phyloP scores from a whole-genome alignment of 768 basidiomycete species.

The Candolleomyces eurysporus region DNA sequence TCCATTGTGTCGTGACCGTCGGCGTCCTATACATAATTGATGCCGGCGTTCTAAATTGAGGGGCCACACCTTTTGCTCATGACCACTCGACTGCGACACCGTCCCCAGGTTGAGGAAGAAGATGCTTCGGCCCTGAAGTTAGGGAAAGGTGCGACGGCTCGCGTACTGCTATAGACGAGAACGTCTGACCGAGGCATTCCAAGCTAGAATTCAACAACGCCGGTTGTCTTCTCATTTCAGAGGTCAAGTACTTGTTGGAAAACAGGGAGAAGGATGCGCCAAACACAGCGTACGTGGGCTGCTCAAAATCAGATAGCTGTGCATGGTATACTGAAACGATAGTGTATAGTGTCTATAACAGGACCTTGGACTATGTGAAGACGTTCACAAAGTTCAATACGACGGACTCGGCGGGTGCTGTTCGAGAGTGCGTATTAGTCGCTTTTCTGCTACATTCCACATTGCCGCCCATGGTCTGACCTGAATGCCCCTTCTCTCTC shows the following conservation, averaged over 20 bases:
- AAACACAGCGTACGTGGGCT: constrained; percentile 68
- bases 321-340: background rate
- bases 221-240: constrained; percentile 87
- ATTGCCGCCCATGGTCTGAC: background rate
- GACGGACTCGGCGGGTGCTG: constrained; percentile 78
- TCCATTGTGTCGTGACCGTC: too few species aligned
- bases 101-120: constrained; percentile 71
- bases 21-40: too few species aligned
- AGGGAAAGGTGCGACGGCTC: constrained; percentile 55
- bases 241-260: constrained; percentile 88
- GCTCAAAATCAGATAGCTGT: background rate
- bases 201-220: constrained; percentile 83
- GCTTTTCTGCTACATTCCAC: background rate
- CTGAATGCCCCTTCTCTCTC: background rate
- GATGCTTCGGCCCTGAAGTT: constrained; percentile 85
- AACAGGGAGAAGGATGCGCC: constrained; percentile 86
- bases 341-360: constrained; percentile 79
- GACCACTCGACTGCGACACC: constrained; percentile 65
- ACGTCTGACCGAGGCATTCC: background rate
- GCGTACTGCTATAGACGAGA: background rate
- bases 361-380: constrained; percentile 89
- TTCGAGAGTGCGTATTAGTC: constrained; percentile 69
- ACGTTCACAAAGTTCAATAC: constrained; percentile 90
- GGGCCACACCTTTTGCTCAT: constrained; percentile 23
- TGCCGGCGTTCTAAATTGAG: background rate